These are phyloP conservation scores for Sanghuangporus baumii DNA, from an alignment of 1,284 basidiomycete genomes.

Conservation along the genomic window DNA sequence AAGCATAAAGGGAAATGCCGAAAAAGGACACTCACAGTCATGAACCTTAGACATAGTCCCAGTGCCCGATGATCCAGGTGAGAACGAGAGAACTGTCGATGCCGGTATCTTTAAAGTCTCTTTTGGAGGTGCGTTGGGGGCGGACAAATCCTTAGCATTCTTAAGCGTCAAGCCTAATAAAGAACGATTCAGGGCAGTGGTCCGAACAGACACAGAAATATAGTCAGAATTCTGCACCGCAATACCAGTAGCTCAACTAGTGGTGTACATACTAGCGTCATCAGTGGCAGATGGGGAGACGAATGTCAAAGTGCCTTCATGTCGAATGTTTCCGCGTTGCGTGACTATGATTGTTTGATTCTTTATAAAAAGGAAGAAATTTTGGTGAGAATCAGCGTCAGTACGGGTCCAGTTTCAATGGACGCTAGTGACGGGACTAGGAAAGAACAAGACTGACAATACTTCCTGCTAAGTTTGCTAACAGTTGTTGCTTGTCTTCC, in stretches of 20 bases:
- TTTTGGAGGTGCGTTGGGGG: conserved; percentile 58
- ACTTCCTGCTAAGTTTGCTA: conserved; percentile 18
- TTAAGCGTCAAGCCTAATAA: conserved; percentile 58
- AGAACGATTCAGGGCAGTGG: not conserved
- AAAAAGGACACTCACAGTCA: conserved; percentile 29
- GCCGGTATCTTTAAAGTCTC: conserved; percentile 63
- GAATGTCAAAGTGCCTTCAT: conserved; percentile 16
- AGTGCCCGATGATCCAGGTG: conserved; percentile 66
- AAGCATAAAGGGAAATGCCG: not conserved
- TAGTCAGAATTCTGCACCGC: conserved; percentile 1
- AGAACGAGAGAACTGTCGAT: conserved; percentile 65
- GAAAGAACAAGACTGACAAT: conserved; percentile 13
- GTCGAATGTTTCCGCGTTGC: conserved; percentile 14
- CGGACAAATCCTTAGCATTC: conserved; percentile 64
- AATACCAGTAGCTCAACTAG: not conserved
- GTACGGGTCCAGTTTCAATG: not conserved
- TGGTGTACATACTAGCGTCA: conserved; percentile 16
- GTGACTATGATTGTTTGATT: conserved; percentile 17
- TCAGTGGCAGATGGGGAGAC: conserved; percentile 16
- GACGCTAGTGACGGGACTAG: not conserved
- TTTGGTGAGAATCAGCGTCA: not conserved
- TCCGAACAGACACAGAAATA: not conserved
- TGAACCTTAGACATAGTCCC: conserved; percentile 58
- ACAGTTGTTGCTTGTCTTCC: conserved; percentile 17
- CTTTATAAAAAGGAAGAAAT: conserved; percentile 1